Evolutionary conservation across 202 grass and related monocot genomes (phyloP), one percentile per base, ranked within the genome.

Genomic region (Cymbopogon flexuosus): DNA sequence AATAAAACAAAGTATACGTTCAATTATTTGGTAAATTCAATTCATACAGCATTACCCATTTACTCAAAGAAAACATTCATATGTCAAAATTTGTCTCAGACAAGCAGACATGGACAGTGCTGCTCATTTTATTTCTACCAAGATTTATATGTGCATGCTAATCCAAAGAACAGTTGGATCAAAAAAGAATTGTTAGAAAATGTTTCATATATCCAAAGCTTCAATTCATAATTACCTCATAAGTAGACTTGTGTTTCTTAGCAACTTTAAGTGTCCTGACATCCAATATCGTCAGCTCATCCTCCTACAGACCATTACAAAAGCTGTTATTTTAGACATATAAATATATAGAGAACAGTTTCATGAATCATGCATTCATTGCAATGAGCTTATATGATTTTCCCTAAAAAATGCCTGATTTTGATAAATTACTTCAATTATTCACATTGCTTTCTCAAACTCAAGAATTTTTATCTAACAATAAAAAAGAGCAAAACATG

Each of bases 211-310:
- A 69, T 11, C 42, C 34, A n/a, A 78, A 74, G 65, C 45, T 42
- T 87, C 62, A 71, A 10, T n/a, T 78, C 31, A 51, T 46, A 81
- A 42, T 49, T 84, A 99, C 96, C 92, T 99, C 96, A 21, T 99
- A 99, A 80, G 79, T 70, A 81, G 93, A 93, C 75, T 99, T 99
- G 46, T 89, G 84, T 67, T 86, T 91, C 62, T 91, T 73, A 76
- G 89, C 83, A 40, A 87, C 85, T 72, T 93, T 99, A 69, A 93
- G 90, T 58, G 86, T 95, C 77, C 92, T 78, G 77, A 99, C 92
- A 81, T 99, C 96, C 86, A 99, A 71, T 84, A 99, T 99, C n/a
- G 96, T 95, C 75, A 99, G 73, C 31, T 99, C 92, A 73, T 99
- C 96, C 86, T 99, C 96, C 96, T 99, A 79, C 49, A 95, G 68